Evolutionary conservation across 345 rosid genomes (phyloP).

Genomic region (Rhizophora mangle): DNA sequence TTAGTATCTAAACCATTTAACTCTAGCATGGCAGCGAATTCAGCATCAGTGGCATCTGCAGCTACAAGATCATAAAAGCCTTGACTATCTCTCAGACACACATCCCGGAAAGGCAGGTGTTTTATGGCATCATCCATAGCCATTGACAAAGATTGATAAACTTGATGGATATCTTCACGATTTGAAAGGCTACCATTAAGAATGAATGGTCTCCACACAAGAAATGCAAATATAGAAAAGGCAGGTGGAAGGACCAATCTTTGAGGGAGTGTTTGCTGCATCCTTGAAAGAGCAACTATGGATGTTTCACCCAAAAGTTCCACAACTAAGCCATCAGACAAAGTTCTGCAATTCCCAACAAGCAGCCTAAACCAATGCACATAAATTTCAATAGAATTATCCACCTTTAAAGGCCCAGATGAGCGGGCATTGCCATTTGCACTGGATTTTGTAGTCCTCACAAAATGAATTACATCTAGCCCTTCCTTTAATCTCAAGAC

Average conservation of each 20-base stretch:
- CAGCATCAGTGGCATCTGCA: constrained; percentile 82
- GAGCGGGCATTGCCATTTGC: constrained; percentile 83
- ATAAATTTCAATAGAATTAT: constrained; percentile 59
- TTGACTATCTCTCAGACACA: constrained; percentile 77
- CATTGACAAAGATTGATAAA: constrained; percentile 65
- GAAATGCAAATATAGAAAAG: constrained; percentile 73
- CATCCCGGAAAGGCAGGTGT: constrained; percentile 88
- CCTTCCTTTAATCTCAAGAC: constrained; percentile 80
- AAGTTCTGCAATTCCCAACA: constrained; percentile 81
- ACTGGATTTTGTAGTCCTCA: constrained; percentile 62
- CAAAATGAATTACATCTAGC: constrained; percentile 79
- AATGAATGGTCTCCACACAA: constrained; percentile 75
- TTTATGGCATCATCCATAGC: constrained; percentile 79
- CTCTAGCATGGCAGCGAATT: constrained; percentile 70
- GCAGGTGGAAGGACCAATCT: constrained; percentile 92
- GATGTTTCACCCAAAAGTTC: constrained; percentile 92
- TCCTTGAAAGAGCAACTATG: constrained; percentile 80
- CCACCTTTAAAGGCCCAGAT: constrained; percentile 56
- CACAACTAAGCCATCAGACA: constrained; percentile 80
- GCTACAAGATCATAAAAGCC: constrained; percentile 81
- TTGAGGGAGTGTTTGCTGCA: constrained; percentile 88
- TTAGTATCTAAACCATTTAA: constrained; percentile 66
- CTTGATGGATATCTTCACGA: constrained; percentile 78
- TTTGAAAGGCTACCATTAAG: constrained; percentile 40
- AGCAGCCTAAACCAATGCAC: constrained; percentile 95